Percentiles rank a stretch among this genome's conserved stretches.
phyloP scores from a whole-genome alignment of 345 rosid genomes.

The Euphorbia peplus region DNA sequence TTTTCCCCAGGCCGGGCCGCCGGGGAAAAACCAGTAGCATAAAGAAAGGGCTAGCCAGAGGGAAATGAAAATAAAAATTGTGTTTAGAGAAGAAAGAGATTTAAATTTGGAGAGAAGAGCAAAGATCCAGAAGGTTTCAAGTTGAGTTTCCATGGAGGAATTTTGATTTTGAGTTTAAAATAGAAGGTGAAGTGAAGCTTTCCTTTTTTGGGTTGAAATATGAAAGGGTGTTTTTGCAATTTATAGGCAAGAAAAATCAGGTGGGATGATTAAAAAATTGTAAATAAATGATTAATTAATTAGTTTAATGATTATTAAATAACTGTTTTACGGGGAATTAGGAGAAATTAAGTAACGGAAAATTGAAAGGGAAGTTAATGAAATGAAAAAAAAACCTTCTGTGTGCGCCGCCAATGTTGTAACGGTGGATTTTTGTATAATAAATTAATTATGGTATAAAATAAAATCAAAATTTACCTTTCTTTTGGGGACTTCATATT shows the following conservation, averaged over 20 bases:
- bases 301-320: too few species aligned
- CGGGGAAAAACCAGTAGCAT: conserved; percentile 39
- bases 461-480: too few species aligned
- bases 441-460: neutral
- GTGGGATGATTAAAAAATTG: neutral
- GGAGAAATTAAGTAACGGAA: neutral
- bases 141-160: conserved; percentile 36
- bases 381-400: neutral
- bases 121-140: conserved; percentile 36
- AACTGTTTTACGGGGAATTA: conserved; percentile 2
- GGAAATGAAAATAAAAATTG: conserved; percentile 18
- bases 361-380: neutral
- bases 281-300: neutral
- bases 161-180: too few species aligned
- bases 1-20: conserved; percentile 58
- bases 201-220: conserved; percentile 39
- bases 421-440: neutral
- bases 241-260: conserved; percentile 29
- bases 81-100: conserved; percentile 22
- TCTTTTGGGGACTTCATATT: too few species aligned
- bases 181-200: conserved; percentile 5
- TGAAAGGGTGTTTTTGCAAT: conserved; percentile 17
- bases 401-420: conserved; percentile 13
- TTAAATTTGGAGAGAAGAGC: conserved; percentile 35
- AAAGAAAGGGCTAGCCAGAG: conserved; percentile 31